Evolutionary conservation across 352 stramenopile genomes (phyloP).

Genomic region (Phytophthora vignae): DNA sequence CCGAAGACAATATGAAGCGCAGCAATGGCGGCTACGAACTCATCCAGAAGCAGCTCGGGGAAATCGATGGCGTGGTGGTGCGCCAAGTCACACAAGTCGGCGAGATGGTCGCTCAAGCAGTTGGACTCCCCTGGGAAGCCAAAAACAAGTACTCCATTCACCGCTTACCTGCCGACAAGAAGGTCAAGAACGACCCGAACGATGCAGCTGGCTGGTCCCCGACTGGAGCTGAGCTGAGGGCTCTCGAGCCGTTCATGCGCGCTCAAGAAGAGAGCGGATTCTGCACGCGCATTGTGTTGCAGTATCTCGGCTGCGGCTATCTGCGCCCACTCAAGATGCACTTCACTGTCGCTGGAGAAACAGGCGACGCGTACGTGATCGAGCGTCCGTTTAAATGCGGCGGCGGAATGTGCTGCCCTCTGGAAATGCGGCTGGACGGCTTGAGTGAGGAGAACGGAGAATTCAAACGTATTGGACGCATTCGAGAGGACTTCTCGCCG

Average conservation of each 20-base stretch:
- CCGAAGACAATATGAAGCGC: conserved; percentile 15
- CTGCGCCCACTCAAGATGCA: conserved; percentile 58
- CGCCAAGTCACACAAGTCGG: conserved; percentile 59
- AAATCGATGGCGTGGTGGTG: conserved; percentile 56
- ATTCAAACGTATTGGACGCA: conserved; percentile 44
- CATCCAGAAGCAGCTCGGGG: conserved; percentile 39
- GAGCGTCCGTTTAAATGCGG: conserved; percentile 49
- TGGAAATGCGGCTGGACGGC: conserved; percentile 55
- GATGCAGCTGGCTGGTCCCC: conserved; percentile 61
- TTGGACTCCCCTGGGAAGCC: conserved; percentile 61
- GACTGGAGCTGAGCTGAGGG: conserved; percentile 49
- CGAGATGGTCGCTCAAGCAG: conserved; percentile 56
- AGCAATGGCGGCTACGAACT: conserved; percentile 9
- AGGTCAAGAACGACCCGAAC: conserved; percentile 56
- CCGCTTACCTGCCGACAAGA: conserved; percentile 52
- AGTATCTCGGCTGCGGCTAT: conserved; percentile 46
- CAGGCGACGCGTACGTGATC: conserved; percentile 60
- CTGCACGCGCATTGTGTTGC: conserved; percentile 40
- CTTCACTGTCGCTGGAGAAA: conserved; percentile 46
- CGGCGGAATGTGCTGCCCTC: conserved; percentile 44
- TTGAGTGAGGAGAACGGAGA: conserved; percentile 24
- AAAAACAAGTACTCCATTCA: conserved; percentile 70
- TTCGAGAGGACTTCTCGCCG: conserved; percentile 65
- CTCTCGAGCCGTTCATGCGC: conserved; percentile 58
- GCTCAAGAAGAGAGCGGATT: conserved; percentile 53